phyloP scores from a whole-genome alignment of 129 eudicot species.

The Artemisia tridentata region DNA sequence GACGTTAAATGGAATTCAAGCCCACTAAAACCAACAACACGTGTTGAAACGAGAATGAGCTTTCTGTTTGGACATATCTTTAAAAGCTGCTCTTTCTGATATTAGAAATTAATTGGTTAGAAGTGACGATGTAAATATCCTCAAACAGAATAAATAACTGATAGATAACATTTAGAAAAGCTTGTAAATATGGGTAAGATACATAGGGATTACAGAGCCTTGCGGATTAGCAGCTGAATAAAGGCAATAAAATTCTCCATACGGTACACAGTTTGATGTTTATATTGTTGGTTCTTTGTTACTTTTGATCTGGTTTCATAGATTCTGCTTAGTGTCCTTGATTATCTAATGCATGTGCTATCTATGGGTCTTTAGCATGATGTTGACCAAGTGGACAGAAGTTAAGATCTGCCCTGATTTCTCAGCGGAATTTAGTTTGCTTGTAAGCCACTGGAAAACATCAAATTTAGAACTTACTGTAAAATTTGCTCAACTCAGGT shows the following conservation, averaged over 20 bases:
- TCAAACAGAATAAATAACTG: background rate
- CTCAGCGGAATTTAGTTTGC: no score
- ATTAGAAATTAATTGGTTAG: conserved; percentile 28
- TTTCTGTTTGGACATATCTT: conserved; percentile 62
- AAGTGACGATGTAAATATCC: conserved; percentile 3
- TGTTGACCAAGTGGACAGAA: background rate
- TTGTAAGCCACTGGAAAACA: no score
- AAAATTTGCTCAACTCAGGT: no score
- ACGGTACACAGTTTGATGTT: conserved; percentile 10
- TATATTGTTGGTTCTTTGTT: background rate
- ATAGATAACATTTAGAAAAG: background rate
- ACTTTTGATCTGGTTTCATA: conserved; percentile 2
- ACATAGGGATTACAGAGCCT: conserved; percentile 16
- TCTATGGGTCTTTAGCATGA: background rate
- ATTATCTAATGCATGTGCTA: background rate
- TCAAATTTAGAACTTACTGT: no score
- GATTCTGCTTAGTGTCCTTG: background rate
- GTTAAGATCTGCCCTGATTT: background rate
- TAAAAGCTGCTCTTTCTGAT: conserved; percentile 23
- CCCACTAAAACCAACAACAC: conserved; percentile 43
- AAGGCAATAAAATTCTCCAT: conserved; percentile 15
- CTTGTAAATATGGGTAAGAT: background rate
- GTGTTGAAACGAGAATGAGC: conserved; percentile 51
- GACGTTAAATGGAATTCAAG: conserved; percentile 52
- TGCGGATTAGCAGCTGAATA: conserved; percentile 8